phyloP scores from a whole-genome alignment of 2,329 filamentous ascomycete genomes.

The Diaporthe destruens region DNA sequence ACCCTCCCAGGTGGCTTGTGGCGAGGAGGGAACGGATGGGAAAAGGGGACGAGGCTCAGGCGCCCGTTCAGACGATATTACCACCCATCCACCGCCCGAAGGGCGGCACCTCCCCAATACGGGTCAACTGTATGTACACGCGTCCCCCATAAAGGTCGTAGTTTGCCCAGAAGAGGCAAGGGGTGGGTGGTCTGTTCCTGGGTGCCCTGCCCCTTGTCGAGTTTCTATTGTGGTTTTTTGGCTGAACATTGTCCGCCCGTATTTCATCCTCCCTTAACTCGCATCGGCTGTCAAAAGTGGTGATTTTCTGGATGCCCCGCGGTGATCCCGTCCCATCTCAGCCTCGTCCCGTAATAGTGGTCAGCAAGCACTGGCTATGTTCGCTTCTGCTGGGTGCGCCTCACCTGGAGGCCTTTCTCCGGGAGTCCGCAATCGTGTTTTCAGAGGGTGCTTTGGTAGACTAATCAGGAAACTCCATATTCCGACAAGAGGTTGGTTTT shows the following conservation, averaged over 20 bases:
- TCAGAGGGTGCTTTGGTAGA: not conserved
- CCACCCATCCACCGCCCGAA: not conserved
- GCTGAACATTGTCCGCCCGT: conserved; percentile 9
- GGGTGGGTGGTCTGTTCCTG: not conserved
- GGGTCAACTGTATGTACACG: not conserved
- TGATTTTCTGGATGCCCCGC: conserved; percentile 11
- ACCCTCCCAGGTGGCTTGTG: not conserved
- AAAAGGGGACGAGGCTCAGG: not conserved
- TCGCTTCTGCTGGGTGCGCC: conserved; percentile 12
- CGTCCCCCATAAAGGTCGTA: not conserved
- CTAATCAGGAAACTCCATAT: not conserved
- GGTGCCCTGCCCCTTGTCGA: not conserved
- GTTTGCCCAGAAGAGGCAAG: not conserved
- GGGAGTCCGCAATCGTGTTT: not conserved
- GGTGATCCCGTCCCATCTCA: conserved; percentile 24
- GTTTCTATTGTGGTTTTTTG: not conserved
- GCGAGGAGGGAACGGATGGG: not conserved
- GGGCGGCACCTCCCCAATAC: not conserved
- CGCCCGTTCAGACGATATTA: conserved; percentile 23
- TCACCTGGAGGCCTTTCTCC: not conserved
- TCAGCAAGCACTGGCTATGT: conserved; percentile 5
- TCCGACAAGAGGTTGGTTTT: too few species aligned
- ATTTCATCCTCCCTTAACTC: not conserved
- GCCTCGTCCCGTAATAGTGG: not conserved
- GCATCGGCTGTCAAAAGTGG: conserved; percentile 17